phyloP scores from a whole-genome alignment of 1,139 yeast genomes.

The Hansenula lynferdii region DNA sequence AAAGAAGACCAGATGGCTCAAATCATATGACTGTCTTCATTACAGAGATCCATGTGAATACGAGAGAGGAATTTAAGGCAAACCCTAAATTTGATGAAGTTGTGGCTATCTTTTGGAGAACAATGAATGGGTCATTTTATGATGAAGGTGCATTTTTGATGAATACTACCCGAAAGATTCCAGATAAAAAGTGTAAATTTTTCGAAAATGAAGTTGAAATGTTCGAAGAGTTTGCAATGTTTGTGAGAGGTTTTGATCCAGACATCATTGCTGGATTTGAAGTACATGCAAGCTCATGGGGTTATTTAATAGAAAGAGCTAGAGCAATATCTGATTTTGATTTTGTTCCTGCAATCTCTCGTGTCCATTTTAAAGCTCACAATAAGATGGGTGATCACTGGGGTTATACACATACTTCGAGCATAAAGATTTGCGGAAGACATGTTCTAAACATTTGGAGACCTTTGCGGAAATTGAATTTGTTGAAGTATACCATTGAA shows the following conservation, averaged over 20 bases:
- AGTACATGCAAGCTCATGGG: constrained; percentile 81
- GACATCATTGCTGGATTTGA: constrained; percentile 88
- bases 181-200: constrained; percentile 1
- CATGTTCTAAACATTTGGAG: constrained; percentile 88
- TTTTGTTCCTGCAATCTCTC: constrained; percentile 44
- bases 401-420: constrained; percentile 80
- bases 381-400: constrained; percentile 66
- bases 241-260: constrained; percentile 72
- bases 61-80: constrained; percentile 47
- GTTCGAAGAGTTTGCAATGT: constrained; percentile 46
- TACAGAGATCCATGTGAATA: constrained; percentile 64
- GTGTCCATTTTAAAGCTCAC: constrained; percentile 43
- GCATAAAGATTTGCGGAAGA: constrained; percentile 66
- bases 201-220: constrained; percentile 47
- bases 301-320: constrained; percentile 72
- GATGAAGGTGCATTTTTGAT: constrained; percentile 15
- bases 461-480: constrained; percentile 48
- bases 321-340: constrained; percentile 42
- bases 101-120: constrained; percentile 56
- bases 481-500: constrained; percentile 72
- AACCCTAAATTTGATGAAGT: constrained; percentile 64
- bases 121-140: constrained; percentile 37
- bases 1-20: constrained; percentile 41
- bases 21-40: constrained; percentile 49
- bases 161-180: constrained; percentile 5